phyloP scores from a whole-genome alignment of 73 alveolate genomes.

The Tetrahymena elliotti region DNA sequence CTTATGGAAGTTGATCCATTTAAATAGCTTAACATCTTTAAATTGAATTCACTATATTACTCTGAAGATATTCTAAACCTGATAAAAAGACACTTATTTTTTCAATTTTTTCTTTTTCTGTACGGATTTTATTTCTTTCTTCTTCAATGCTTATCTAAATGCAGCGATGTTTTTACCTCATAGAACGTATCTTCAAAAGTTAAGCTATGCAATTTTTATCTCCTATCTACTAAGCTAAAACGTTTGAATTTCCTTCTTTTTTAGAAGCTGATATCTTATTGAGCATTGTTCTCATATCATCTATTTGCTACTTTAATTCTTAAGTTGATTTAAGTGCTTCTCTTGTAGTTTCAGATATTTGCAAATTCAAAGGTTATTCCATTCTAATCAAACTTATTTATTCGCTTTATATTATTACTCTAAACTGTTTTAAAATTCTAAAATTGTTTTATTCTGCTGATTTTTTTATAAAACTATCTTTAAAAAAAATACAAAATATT shows the following conservation, averaged over 20 bases:
- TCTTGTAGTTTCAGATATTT: background rate
- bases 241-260: background rate
- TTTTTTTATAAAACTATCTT: too few relatives aligned
- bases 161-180: background rate
- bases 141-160: background rate
- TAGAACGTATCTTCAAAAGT: background rate
- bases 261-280: background rate
- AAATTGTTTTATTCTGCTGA: too few relatives aligned
- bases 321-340: background rate
- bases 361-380: background rate
- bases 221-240: background rate
- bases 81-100: background rate
- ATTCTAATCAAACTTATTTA: background rate
- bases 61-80: background rate
- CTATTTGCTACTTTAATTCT: background rate
- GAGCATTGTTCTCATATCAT: background rate
- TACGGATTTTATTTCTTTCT: background rate
- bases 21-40: background rate
- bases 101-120: background rate
- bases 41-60: background rate
- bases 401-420: background rate
- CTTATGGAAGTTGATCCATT: background rate
- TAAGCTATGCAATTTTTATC: background rate
- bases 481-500: background rate
- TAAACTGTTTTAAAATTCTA: background rate